These are phyloP conservation scores for Chrysoporthe puriensis DNA, from an alignment of 2,329 filamentous ascomycete species.

Conservation along the genomic window DNA sequence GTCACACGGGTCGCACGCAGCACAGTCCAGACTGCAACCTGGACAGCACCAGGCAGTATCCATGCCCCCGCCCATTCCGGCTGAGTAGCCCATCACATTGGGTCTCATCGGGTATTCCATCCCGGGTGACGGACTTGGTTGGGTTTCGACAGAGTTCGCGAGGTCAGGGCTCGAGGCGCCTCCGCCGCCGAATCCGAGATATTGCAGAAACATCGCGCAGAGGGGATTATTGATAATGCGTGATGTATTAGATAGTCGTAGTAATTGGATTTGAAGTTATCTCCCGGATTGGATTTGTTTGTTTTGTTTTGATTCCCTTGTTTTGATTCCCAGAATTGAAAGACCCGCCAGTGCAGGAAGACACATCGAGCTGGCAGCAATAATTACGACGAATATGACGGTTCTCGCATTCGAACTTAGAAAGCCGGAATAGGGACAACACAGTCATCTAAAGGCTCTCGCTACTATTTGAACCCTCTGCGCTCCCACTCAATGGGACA, in stretches of 20 bases:
- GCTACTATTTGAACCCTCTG: not conserved
- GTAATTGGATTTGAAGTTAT: not conserved
- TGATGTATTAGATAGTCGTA: not conserved
- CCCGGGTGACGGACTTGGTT: not conserved
- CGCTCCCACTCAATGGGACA: not conserved
- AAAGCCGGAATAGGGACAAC: not conserved
- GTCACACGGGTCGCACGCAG: not conserved
- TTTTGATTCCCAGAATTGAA: no score
- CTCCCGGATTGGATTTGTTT: not conserved
- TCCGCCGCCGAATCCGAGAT: conserved; percentile 3
- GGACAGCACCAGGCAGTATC: conserved; percentile 6
- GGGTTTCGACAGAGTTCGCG: not conserved
- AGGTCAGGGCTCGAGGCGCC: not conserved
- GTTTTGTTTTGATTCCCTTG: no score
- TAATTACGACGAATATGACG: no score
- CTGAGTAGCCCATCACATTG: not conserved
- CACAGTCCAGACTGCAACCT: not conserved
- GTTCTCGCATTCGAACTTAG: not conserved
- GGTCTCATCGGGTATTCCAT: conserved; percentile 1
- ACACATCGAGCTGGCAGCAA: not conserved
- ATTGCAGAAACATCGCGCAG: not conserved
- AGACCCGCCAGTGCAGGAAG: not conserved
- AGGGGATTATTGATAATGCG: not conserved
- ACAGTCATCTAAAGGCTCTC: not conserved
- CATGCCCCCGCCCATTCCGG: not conserved